Percentiles rank a stretch among this genome's conserved stretches.
phyloP scores from a whole-genome alignment of 2,329 filamentous ascomycete species.

The Emmonsia crescens region DNA sequence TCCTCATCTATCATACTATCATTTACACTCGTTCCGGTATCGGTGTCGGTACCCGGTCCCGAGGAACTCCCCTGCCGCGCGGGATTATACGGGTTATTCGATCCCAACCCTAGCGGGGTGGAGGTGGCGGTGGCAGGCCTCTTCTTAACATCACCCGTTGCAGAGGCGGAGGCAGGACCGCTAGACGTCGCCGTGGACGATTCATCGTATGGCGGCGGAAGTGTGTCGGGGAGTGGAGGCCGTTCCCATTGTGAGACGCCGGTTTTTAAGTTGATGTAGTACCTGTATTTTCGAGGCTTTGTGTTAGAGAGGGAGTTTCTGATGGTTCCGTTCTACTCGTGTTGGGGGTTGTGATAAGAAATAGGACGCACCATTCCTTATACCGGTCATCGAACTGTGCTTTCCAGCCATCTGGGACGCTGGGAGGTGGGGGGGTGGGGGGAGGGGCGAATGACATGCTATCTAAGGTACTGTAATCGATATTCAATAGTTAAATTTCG shows the following conservation, averaged over 20 bases:
- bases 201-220: slow-evolving; percentile 47
- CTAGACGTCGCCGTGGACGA: slow-evolving; percentile 20
- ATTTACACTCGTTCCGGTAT: neutral
- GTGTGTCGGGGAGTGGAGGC: slow-evolving; percentile 17
- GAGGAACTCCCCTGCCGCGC: slow-evolving; percentile 1
- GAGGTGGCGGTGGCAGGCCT: slow-evolving; percentile 25
- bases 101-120: slow-evolving; percentile 31
- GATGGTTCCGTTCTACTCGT: too few species aligned
- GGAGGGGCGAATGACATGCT: slow-evolving; percentile 33
- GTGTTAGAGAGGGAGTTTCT: neutral
- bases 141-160: slow-evolving; percentile 26
- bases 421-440: slow-evolving; percentile 45
- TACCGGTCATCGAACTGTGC: slow-evolving; percentile 80
- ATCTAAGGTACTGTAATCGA: too few species aligned
- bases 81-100: slow-evolving; percentile 62
- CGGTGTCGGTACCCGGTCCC: neutral
- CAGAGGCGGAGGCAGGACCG: slow-evolving; percentile 25
- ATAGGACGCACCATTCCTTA: slow-evolving; percentile 57
- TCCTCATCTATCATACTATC: slow-evolving; percentile 48
- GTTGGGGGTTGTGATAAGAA: slow-evolving; percentile 6
- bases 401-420: slow-evolving; percentile 69
- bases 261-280: slow-evolving; percentile 82
- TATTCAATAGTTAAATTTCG: too few species aligned
- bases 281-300: slow-evolving; percentile 42
- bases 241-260: slow-evolving; percentile 85